Evolutionary conservation across 352 stramenopile species (phyloP).

Genomic region (Plasmopara viticola): DNA sequence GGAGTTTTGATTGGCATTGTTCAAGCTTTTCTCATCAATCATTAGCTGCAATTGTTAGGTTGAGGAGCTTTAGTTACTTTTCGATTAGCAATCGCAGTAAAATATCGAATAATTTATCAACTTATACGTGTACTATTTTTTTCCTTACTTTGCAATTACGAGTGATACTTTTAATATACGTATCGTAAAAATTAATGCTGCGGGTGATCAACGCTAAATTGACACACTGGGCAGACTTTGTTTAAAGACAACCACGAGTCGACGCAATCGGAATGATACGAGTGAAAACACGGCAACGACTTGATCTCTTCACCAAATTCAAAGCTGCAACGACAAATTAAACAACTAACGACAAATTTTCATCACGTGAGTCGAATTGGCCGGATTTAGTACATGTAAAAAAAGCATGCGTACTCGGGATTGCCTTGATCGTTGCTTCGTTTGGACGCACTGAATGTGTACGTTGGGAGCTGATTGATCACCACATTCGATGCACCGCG

Average conservation of each 20-base stretch:
- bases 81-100: no score
- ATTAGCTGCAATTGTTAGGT: slow-evolving; percentile 23
- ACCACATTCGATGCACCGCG: slow-evolving; percentile 52
- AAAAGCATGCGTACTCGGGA: slow-evolving; percentile 43
- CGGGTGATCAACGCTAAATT: slow-evolving; percentile 73
- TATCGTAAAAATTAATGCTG: slow-evolving; percentile 11
- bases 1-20: slow-evolving; percentile 87
- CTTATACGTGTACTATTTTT: slow-evolving; percentile 30
- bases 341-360: slow-evolving; percentile 48
- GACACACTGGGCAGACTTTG: slow-evolving; percentile 88
- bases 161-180: neutral
- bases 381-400: neutral
- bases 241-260: slow-evolving; percentile 90
- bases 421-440: slow-evolving; percentile 30
- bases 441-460: slow-evolving; percentile 60
- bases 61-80: no score
- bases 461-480: slow-evolving; percentile 78
- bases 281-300: slow-evolving; percentile 91
- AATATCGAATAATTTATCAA: slow-evolving; percentile 45
- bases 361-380: neutral
- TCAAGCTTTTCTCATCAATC: slow-evolving; percentile 88
- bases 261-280: slow-evolving; percentile 91
- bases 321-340: slow-evolving; percentile 91
- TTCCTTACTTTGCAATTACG: slow-evolving; percentile 3
- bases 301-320: slow-evolving; percentile 88